Evolutionary conservation across 1,284 basidiomycete genomes (phyloP).

Genomic region (Pascua guehoae): DNA sequence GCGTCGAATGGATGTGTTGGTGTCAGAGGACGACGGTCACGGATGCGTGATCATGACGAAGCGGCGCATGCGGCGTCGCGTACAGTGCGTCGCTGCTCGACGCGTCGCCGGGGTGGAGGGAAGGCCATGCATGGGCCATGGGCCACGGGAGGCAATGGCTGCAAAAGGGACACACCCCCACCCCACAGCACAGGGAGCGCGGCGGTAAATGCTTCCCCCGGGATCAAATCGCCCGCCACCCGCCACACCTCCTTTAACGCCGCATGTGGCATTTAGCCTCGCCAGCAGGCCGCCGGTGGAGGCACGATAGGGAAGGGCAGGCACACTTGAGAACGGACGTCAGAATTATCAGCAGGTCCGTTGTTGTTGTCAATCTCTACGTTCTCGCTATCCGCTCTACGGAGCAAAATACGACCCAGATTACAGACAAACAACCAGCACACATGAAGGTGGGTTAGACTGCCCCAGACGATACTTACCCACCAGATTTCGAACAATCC

Average conservation of each 20-base stretch:
- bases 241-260: neutral
- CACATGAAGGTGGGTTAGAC: conserved; percentile 18
- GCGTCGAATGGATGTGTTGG: no score
- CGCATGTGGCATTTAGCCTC: neutral
- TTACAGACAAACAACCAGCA: neutral
- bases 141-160: no score
- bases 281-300: neutral
- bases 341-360: neutral
- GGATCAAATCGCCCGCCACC: neutral
- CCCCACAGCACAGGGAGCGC: neutral
- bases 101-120: neutral
- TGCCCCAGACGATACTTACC: neutral
- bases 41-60: no score
- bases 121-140: no score
- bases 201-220: neutral
- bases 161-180: neutral
- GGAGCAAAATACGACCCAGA: neutral
- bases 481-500: conserved; percentile 69
- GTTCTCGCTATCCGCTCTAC: neutral
- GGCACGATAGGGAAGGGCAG: no score
- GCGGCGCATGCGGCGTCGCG: neutral
- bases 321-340: neutral
- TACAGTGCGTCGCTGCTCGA: neutral
- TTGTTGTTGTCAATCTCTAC: neutral
- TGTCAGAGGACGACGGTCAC: no score